Conservation (phyloP, 108 stramenopile genomes). For the Skeletonema costatum region DNA sequence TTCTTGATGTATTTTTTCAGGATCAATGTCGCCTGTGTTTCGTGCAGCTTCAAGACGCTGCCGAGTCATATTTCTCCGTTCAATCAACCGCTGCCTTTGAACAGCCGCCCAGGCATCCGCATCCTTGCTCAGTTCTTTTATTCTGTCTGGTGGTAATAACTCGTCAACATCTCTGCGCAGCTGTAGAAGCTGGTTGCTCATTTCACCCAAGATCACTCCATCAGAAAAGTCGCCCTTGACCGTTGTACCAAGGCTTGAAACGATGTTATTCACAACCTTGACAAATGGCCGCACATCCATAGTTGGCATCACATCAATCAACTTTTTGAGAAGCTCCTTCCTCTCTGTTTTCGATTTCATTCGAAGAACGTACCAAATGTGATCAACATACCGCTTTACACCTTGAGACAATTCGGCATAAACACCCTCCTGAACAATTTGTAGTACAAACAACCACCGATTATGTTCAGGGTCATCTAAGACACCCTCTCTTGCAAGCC, state of each 20-base stretch:
- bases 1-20: slow-evolving; percentile 34
- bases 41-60: slow-evolving; percentile 62
- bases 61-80: slow-evolving; percentile 61
- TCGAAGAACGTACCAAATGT: slow-evolving; percentile 78
- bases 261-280: slow-evolving; percentile 87
- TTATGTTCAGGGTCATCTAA: slow-evolving; percentile 87
- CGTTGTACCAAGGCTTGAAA: slow-evolving; percentile 74
- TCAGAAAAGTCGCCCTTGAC: slow-evolving; percentile 74
- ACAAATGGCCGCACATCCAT: slow-evolving; percentile 90
- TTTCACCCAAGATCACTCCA: slow-evolving; percentile 62
- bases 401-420: slow-evolving; percentile 76
- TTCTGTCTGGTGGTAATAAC: slow-evolving; percentile 82
- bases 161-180: slow-evolving; percentile 77
- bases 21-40: slow-evolving; percentile 34
- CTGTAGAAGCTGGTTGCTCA: slow-evolving; percentile 86
- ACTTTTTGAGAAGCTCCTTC: slow-evolving; percentile 54
- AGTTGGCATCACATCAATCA: slow-evolving; percentile 88
- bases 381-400: slow-evolving; percentile 80
- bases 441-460: slow-evolving; percentile 84
- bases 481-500: slow-evolving; percentile 67
- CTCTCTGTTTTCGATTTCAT: slow-evolving; percentile 84
- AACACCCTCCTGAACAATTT: slow-evolving; percentile 90
- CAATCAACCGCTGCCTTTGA: slow-evolving; percentile 65
- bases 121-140: slow-evolving; percentile 71
- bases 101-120: slow-evolving; percentile 88